Conservation (phyloP, 2,329 filamentous ascomycete species). For the Aspergillus awamori region DNA sequence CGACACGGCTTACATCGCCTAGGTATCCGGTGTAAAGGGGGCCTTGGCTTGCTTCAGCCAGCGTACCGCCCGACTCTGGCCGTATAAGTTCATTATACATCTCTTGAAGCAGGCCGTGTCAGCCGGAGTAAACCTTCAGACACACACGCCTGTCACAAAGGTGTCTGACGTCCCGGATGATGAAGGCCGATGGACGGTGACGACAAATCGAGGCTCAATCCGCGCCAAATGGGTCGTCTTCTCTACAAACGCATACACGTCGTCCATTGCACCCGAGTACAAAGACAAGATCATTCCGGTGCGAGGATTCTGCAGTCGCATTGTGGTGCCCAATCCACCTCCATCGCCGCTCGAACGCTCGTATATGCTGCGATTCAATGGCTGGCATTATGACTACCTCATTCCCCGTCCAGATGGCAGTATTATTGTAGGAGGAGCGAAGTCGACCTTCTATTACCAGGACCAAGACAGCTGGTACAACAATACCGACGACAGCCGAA, state of each 20-base stretch:
- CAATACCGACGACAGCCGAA: slow-evolving; percentile 50
- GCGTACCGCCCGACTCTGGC: slow-evolving; percentile 48
- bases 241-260: slow-evolving; percentile 83
- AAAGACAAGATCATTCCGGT: slow-evolving; percentile 74
- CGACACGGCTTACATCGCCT: not conserved
- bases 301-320: slow-evolving; percentile 56
- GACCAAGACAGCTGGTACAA: slow-evolving; percentile 49
- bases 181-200: slow-evolving; percentile 58
- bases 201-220: slow-evolving; percentile 71
- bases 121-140: slow-evolving; percentile 56
- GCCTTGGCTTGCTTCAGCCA: slow-evolving; percentile 39
- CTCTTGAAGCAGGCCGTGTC: slow-evolving; percentile 64
- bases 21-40: slow-evolving; percentile 43
- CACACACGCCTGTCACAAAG: slow-evolving; percentile 50
- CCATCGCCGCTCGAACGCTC: slow-evolving; percentile 44
- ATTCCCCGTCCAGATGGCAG: slow-evolving; percentile 58
- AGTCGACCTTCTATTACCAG: slow-evolving; percentile 44
- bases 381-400: slow-evolving; percentile 67
- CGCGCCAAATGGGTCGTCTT: slow-evolving; percentile 67
- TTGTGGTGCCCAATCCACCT: slow-evolving; percentile 30
- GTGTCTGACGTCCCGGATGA: slow-evolving; percentile 29
- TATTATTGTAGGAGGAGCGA: slow-evolving; percentile 66
- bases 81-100: slow-evolving; percentile 79
- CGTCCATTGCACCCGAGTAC: slow-evolving; percentile 70
- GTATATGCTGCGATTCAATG: slow-evolving; percentile 63